Evolutionary conservation across 1,139 yeast genomes (phyloP), one percentile per base, ranked within the genome.

Genomic region (Trichomonascaceae sp.): DNA sequence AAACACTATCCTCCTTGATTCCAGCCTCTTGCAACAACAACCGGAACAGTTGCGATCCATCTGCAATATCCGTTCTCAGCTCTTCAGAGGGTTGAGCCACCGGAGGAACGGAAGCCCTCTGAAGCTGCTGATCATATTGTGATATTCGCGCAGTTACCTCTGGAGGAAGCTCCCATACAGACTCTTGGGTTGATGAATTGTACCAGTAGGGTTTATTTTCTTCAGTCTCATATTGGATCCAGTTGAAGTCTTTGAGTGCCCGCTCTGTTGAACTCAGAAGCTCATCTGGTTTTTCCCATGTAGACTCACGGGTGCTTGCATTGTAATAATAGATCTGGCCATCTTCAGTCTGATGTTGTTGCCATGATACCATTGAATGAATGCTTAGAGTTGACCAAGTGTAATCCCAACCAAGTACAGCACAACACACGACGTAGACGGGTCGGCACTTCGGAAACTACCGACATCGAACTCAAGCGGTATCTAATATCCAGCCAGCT

Each of bases 141-240:
- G n/a, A n/a, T n/a, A n/a, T n/a, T n/a, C n/a, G n/a, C n/a, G n/a
- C n/a, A 11, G 23, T 20, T 8, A 48, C 43, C 26, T 54, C 76
- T 0, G 51, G 61, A 0, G 96, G 96, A 16, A 69, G 54, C 17
- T 76, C 82, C 96, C 96, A 87, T 0, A 79, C 75, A 9, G 93
- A 76, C 46, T 75, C 76, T 3, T 73, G 70, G 0, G 87, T 71
- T 14, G 56, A 55, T 15, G 64, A 62, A 50, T 81, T 79, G 54
- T 77, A 78, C 60, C 82, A 87, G 54, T 85, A 87, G 23, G 62
- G 62, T 37, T 61, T 62, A 1, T 89, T 92, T 14, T 76, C 89
- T 25, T 78, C 82, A 0, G 89, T 73, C 1, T 62, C 57, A 41
- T 62, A 63, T 39, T 66, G 71, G 33, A 65, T 65, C 95, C 95